These are phyloP conservation scores for Oryza australiensis DNA, from an alignment of 176 grass and related monocot species.

Conservation along the genomic window DNA sequence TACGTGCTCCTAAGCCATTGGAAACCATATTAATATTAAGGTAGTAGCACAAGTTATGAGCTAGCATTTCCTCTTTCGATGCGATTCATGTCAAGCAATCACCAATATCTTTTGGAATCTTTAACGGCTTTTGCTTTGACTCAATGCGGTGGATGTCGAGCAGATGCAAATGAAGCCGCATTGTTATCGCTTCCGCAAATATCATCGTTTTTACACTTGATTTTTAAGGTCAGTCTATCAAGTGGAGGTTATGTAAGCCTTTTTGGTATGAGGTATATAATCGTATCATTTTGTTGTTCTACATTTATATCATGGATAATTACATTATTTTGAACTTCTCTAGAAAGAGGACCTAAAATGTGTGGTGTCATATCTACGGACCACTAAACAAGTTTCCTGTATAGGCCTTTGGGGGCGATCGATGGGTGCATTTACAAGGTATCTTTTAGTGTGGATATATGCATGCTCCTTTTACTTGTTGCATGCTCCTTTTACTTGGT, in stretches of 20 bases:
- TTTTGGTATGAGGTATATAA: constrained; percentile 93
- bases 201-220: constrained; percentile 96
- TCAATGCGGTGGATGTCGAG: constrained; percentile 91
- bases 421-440: too few relatives aligned
- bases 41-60: too few relatives aligned
- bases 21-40: neutral
- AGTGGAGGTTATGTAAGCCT: constrained; percentile 93
- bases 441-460: too few relatives aligned
- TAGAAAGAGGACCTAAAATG: constrained; percentile 97
- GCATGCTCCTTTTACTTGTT: too few relatives aligned
- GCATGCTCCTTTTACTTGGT: too few relatives aligned
- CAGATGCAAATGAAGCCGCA: constrained; percentile 96
- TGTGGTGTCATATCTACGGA: constrained; percentile 71
- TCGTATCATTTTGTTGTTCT: constrained; percentile 34
- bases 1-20: constrained; percentile 15
- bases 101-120: constrained; percentile 34
- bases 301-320: constrained; percentile 11
- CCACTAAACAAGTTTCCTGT: constrained; percentile 86
- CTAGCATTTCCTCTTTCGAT: neutral
- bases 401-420: too few relatives aligned
- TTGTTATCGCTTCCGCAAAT: constrained; percentile 93
- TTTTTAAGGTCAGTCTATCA: constrained; percentile 92
- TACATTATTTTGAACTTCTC: constrained; percentile 30
- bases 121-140: constrained; percentile 46
- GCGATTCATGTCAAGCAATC: constrained; percentile 22